These are phyloP conservation scores for Colletotrichum neosansevieriae DNA, from an alignment of 2,329 filamentous ascomycete genomes.

Conservation along the genomic window DNA sequence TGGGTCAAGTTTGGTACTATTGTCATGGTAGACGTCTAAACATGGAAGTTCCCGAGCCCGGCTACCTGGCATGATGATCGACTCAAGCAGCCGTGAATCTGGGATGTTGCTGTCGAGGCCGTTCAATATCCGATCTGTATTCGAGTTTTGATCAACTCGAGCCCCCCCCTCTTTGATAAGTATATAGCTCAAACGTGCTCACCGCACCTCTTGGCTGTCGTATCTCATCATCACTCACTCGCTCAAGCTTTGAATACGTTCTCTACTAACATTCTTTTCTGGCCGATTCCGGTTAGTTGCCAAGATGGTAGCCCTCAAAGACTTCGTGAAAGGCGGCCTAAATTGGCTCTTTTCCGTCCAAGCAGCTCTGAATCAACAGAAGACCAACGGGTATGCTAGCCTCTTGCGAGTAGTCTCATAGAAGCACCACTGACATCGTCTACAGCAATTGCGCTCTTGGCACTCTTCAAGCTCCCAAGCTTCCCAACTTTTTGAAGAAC, in stretches of 20 bases:
- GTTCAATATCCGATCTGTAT: not conserved
- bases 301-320: conserved; percentile 45
- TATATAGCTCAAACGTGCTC: conserved; percentile 37
- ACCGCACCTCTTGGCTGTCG: not conserved
- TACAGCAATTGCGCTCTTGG: conserved; percentile 56
- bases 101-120: not conserved
- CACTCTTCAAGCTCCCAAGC: conserved; percentile 51
- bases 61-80: conserved; percentile 3
- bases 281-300: conserved; percentile 15
- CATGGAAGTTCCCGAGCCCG: conserved; percentile 11
- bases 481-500: conserved; percentile 59
- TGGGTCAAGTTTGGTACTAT: not conserved
- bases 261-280: conserved; percentile 19
- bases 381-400: conserved; percentile 54
- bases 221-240: conserved; percentile 21
- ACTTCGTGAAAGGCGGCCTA: conserved; percentile 33
- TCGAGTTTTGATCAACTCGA: not conserved
- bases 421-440: not conserved
- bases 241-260: conserved; percentile 14
- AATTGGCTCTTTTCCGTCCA: conserved; percentile 42
- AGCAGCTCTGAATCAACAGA: conserved; percentile 47
- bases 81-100: not conserved
- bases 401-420: not conserved
- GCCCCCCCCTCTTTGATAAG: not conserved
- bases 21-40: not conserved